Base-by-base conservation (phyloP, 352 stramenopile species). In the Pythium volutum region DNA sequence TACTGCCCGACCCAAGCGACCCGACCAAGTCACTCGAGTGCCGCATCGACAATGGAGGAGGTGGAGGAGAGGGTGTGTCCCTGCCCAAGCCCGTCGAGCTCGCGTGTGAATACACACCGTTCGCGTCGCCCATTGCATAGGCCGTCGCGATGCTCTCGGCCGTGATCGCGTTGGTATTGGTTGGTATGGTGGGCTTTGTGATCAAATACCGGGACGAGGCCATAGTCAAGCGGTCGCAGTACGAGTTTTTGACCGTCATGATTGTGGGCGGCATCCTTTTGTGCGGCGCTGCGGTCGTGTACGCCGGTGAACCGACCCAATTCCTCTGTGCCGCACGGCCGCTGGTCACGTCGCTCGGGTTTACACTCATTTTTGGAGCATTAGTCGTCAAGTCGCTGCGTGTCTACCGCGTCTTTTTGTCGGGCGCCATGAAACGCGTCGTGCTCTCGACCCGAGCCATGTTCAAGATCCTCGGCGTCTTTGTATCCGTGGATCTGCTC, bases 211-310 rank as follows among this genome's bases (percentile, higher is more conserved):
- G 76, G 29, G 39, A 64, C 4, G 46, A 18, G 9, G 58, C 73
- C 0, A 69, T 81, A 45, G 70, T 84, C 45, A 75, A 74, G 39
- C 70, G 73, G 0, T 77, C 73, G 15, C 75, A 84, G 46, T 81
- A 46, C 39, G 64, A 74, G 33, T 60, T 78, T 8, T 25, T 78
- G 2, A 10, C 61, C 23, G 39, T 74, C n/a, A 58, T 78, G 18
- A 22, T 76, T 10, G 12, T 68, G 29, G 71, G 71, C 14, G 71
- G 64, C 9, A 57, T 75, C 27, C 2, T 74, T 2, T 62, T 78
- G 61, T 74, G 67, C 39, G 34, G 55, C 2, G 48, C 63, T 0
- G 49, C 63, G 0, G 22, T 76, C 5, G 12, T 74, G 0, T 69
- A 66, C 27, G 67, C 57, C 12, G 71, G 71, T 0, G 36, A 60